phyloP scores from a whole-genome alignment of 2,329 filamentous ascomycete species.

The Xylariaceae sp. region DNA sequence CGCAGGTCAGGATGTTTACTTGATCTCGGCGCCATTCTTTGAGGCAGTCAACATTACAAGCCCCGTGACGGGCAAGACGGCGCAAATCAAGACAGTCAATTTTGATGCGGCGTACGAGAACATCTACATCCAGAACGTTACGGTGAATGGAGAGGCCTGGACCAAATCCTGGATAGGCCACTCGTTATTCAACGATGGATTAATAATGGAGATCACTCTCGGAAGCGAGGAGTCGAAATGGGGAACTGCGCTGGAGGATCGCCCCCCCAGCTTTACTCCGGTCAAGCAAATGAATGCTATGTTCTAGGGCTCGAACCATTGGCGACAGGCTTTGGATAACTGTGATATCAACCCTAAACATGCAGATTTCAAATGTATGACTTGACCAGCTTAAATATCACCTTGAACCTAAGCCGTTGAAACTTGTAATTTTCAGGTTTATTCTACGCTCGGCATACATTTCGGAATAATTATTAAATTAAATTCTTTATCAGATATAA shows the following conservation, averaged over 20 bases:
- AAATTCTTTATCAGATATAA: too few species aligned
- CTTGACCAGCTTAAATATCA: too few species aligned
- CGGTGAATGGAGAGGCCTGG: slow-evolving; percentile 50
- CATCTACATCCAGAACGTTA: slow-evolving; percentile 57
- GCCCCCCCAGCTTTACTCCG: slow-evolving; percentile 28
- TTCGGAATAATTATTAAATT: too few species aligned
- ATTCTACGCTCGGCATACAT: too few species aligned
- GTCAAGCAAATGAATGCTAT: background rate
- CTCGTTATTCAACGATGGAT: slow-evolving; percentile 55
- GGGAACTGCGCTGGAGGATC: slow-evolving; percentile 57
- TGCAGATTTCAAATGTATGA: too few species aligned
- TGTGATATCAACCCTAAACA: too few species aligned
- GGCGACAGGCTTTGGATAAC: background rate
- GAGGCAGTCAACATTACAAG: slow-evolving; percentile 49
- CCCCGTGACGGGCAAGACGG: slow-evolving; percentile 49
- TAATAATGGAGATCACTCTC: slow-evolving; percentile 53
- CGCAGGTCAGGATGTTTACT: slow-evolving; percentile 58
- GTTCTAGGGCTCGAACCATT: background rate
- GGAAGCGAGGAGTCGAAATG: slow-evolving; percentile 60
- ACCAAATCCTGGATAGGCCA: slow-evolving; percentile 58
- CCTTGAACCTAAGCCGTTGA: too few species aligned
- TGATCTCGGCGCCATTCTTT: slow-evolving; percentile 62
- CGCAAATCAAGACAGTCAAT: slow-evolving; percentile 51
- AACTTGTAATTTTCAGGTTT: too few species aligned
- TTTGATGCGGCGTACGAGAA: slow-evolving; percentile 53